Evolutionary conservation across 139 green algal species (phyloP).

Genomic region (Spirogloea muscicola): DNA sequence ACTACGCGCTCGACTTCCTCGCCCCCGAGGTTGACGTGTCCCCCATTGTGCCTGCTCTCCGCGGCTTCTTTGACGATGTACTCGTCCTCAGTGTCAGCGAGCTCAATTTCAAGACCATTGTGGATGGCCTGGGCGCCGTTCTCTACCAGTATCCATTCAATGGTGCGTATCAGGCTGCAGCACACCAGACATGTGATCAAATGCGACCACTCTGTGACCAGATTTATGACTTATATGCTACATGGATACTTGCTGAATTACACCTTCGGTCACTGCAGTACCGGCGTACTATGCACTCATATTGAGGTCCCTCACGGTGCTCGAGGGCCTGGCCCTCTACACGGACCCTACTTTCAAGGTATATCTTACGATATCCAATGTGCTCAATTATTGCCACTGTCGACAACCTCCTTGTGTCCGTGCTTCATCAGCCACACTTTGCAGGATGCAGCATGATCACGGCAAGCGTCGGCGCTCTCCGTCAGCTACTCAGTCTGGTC

Average conservation of each 20-base stretch:
- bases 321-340: slow-evolving; percentile 72
- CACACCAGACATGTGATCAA: too few relatives aligned
- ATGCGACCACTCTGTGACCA: too few relatives aligned
- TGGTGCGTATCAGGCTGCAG: not conserved
- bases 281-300: slow-evolving; percentile 96
- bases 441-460: not conserved
- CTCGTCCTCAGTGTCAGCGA: slow-evolving; percentile 66
- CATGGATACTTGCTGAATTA: too few relatives aligned
- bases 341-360: slow-evolving; percentile 61
- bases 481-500: not conserved
- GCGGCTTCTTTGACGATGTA: slow-evolving; percentile 93
- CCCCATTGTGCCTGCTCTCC: slow-evolving; percentile 89
- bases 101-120: slow-evolving; percentile 95
- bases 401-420: too few relatives aligned
- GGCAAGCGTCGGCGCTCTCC: not conserved
- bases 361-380: not conserved
- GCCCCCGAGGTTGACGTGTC: slow-evolving; percentile 74
- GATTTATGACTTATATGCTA: too few relatives aligned
- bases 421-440: not conserved
- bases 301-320: slow-evolving; percentile 86
- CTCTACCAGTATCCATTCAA: slow-evolving; percentile 83
- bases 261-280: slow-evolving; percentile 40
- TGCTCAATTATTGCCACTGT: not conserved
- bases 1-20: slow-evolving; percentile 87
- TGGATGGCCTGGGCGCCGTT: slow-evolving; percentile 90